phyloP scores from a whole-genome alignment of 441 rosid species.

The Corymbia calophylla region DNA sequence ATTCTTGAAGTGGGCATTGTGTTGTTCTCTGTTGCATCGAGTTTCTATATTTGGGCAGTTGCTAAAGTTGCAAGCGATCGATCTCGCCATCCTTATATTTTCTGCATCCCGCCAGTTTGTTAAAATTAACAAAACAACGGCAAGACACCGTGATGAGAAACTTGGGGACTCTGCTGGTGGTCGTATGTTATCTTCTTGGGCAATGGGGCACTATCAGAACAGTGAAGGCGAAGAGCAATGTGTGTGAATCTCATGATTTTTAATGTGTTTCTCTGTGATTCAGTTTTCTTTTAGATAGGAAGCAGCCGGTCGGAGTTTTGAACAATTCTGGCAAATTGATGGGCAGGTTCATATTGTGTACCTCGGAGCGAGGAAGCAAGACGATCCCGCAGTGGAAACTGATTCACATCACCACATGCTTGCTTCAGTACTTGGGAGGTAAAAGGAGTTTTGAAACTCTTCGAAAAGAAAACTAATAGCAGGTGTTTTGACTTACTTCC shows the following conservation, averaged over 20 bases:
- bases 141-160: not conserved
- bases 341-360: constrained; percentile 42
- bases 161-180: not conserved
- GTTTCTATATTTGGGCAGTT: not conserved
- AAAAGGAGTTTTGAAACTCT: not conserved
- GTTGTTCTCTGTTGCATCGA: not conserved
- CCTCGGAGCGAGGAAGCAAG: constrained; percentile 28
- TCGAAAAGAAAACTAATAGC: not conserved
- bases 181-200: constrained; percentile 6
- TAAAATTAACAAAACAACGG: not conserved
- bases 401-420: constrained; percentile 38
- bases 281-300: not conserved
- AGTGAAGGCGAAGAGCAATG: constrained; percentile 15
- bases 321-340: not conserved
- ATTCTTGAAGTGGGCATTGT: not conserved
- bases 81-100: not conserved
- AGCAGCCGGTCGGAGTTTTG: not conserved
- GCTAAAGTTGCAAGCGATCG: not conserved
- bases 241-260: not conserved
- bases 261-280: not conserved
- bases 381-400: constrained; percentile 13
- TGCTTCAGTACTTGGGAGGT: constrained; percentile 37
- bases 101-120: not conserved
- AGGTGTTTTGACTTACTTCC: not conserved
- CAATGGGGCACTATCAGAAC: not conserved